Percentiles rank a stretch among this genome's conserved stretches.
phyloP scores from a whole-genome alignment of 2,329 filamentous ascomycete species.

The Onygenales sp. region DNA sequence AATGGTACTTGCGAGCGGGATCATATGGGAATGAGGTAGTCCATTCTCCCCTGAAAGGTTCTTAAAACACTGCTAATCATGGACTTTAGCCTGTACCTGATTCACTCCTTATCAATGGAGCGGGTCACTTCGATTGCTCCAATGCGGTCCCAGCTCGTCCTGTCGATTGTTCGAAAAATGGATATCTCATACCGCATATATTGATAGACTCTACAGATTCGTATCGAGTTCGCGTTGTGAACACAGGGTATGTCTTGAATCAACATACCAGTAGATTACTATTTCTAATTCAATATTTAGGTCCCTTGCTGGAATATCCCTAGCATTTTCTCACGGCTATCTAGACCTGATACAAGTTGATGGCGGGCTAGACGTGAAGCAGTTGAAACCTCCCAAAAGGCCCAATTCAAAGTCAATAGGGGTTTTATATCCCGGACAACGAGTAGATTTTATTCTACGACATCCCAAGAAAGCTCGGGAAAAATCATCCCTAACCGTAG shows the following conservation, averaged over 20 bases:
- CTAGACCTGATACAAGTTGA: conserved; percentile 33
- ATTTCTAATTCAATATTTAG: conserved; percentile 12
- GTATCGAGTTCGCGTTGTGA: conserved; percentile 34
- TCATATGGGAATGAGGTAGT: conserved; percentile 36
- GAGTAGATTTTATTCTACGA: conserved; percentile 32
- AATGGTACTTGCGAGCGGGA: conserved; percentile 34
- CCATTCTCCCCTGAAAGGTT: not conserved
- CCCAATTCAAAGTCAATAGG: conserved; percentile 25
- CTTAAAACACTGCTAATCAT: not conserved
- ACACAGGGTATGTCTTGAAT: conserved; percentile 29
- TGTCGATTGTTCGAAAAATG: conserved; percentile 31
- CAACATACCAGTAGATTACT: not conserved
- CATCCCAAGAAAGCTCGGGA: conserved; percentile 7
- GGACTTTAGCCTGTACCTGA: conserved; percentile 37
- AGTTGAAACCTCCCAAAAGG: conserved; percentile 2
- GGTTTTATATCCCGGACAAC: conserved; percentile 35
- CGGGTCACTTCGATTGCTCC: conserved; percentile 36
- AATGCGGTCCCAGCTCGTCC: conserved; percentile 37
- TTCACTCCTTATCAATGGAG: conserved; percentile 40
- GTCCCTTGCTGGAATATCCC: conserved; percentile 31
- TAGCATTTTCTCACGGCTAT: conserved; percentile 22
- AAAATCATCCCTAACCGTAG: conserved; percentile 18
- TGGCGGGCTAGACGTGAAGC: conserved; percentile 27
- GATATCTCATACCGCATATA: conserved; percentile 17
- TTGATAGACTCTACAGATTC: conserved; percentile 14